Conservation (phyloP, 495 filamentous ascomycete species). For the Antarctomyces pellizariae region DNA sequence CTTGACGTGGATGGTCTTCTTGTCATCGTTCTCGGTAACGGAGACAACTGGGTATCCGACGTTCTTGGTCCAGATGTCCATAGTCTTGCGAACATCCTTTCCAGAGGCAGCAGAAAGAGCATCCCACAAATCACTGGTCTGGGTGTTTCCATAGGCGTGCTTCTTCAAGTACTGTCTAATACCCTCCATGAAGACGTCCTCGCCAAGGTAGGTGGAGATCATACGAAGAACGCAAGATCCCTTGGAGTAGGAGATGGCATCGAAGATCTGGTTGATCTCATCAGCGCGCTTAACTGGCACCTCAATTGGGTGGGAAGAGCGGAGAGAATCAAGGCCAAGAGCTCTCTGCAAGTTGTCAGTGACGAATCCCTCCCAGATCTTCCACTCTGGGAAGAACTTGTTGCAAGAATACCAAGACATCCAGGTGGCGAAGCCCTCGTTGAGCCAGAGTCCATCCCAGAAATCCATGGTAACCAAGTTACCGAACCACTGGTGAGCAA, state of each 20-base stretch:
- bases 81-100: conserved; percentile 59
- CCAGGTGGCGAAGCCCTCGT: conserved; percentile 97
- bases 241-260: conserved; percentile 94
- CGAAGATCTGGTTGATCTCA: conserved; percentile 97
- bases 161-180: conserved; percentile 82
- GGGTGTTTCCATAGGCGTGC: conserved; percentile 69
- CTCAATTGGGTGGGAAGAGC: conserved; percentile 92
- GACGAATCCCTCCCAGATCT: conserved; percentile 93
- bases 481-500: conserved; percentile 98
- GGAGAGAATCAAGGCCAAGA: conserved; percentile 65
- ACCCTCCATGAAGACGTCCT: conserved; percentile 84
- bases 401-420: conserved; percentile 46
- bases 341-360: conserved; percentile 78
- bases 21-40: conserved; percentile 34
- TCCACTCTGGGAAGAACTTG: conserved; percentile 90
- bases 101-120: conserved; percentile 77
- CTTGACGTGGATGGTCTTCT: conserved; percentile 38
- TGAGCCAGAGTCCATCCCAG: conserved; percentile 97
- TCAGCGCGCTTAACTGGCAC: conserved; percentile 87
- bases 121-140: conserved; percentile 80
- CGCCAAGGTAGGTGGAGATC: conserved; percentile 88
- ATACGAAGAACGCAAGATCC: conserved; percentile 89
- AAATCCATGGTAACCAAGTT: conserved; percentile 99
- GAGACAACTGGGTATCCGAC: conserved; percentile 52
- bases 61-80: conserved; percentile 62